Base-by-base conservation (phyloP, 192 early-diverging fungal species). In the Hyaloraphidium curvatum region DNA sequence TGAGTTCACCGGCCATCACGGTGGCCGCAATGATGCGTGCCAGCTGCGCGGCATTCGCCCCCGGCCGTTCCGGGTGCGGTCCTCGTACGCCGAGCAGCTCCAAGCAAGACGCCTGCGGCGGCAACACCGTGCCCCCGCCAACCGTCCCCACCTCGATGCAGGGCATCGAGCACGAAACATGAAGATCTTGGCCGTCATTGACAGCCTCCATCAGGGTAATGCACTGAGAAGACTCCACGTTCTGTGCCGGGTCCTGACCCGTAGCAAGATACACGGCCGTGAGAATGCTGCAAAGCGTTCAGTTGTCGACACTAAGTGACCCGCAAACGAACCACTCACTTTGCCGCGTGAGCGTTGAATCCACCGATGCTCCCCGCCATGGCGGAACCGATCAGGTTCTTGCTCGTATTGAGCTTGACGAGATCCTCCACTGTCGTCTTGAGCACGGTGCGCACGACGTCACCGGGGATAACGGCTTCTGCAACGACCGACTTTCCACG, bases 221-320 rank as follows among this genome's bases (percentile, higher is more conserved):
- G 64, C 90, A 94, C 52, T 79, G 82, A 3, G 87, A 88, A 33
- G 78, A 82, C 61, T 94, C 90, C 19, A 94, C 89, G 55, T 91
- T 94, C 64, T 94, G 90, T 16, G 90, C 90, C 9, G 90, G 90
- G 53, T 94, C 90, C 69, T 94, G 90, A 23, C 90, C 90, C 31
- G 88, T 91, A 4, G 90, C 90, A 17, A 94, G 51, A 59, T 79
- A 94, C 0, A 94, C 59, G 16, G 90, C 86, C 1, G 90, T 91
- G 52, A 94, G 60, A 53, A 85, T 90, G 59, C 91, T 93, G 58
- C n/a, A n/a, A n/a, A n/a, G n/a, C n/a, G n/a, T n/a, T n/a, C n/a
- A n/a, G n/a, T n/a, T n/a, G n/a, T n/a, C n/a, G n/a, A n/a, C n/a
- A n/a, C n/a, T n/a, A n/a, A n/a, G n/a, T n/a, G n/a, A n/a, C n/a